Percentiles rank a stretch among this genome's conserved stretches.
These are phyloP conservation scores for Escallonia rubra DNA, from an alignment of 129 eudicot genomes.

Conservation along the genomic window DNA sequence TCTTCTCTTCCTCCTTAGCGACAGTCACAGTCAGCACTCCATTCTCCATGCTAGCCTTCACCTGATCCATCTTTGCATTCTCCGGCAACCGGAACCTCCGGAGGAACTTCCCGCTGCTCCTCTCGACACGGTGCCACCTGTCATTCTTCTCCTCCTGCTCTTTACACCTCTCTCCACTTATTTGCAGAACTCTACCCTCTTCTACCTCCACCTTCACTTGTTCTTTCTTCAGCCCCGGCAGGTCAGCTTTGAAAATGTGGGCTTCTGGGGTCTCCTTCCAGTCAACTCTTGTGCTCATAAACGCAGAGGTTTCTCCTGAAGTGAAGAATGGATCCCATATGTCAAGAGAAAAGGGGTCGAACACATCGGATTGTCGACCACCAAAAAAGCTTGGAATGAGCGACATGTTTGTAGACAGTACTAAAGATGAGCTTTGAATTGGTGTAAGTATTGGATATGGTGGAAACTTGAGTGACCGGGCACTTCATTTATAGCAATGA, in stretches of 20 bases:
- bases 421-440: too few species aligned
- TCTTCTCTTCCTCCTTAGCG: slow-evolving; percentile 7
- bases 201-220: slow-evolving; percentile 13
- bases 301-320: too few species aligned
- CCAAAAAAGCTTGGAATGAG: too few species aligned
- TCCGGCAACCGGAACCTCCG: slow-evolving; percentile 12
- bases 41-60: slow-evolving; percentile 15
- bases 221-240: slow-evolving; percentile 16
- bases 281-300: slow-evolving; percentile 13
- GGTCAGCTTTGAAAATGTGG: slow-evolving; percentile 14
- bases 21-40: slow-evolving; percentile 17
- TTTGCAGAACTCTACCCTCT: slow-evolving; percentile 1
- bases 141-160: not conserved
- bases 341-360: too few species aligned
- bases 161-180: slow-evolving; percentile 5
- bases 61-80: slow-evolving; percentile 1
- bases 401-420: too few species aligned
- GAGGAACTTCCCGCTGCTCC: slow-evolving; percentile 7
- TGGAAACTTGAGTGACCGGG: too few species aligned
- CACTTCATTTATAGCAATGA: too few species aligned
- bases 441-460: too few species aligned
- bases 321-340: too few species aligned
- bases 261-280: slow-evolving; percentile 15
- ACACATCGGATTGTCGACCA: too few species aligned
- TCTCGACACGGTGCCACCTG: slow-evolving; percentile 13